Percentiles rank a stretch among this genome's conserved stretches.
These are phyloP conservation scores for Beauveria rudraprayagi DNA, from an alignment of 2,329 filamentous ascomycete species.

Conservation along the genomic window DNA sequence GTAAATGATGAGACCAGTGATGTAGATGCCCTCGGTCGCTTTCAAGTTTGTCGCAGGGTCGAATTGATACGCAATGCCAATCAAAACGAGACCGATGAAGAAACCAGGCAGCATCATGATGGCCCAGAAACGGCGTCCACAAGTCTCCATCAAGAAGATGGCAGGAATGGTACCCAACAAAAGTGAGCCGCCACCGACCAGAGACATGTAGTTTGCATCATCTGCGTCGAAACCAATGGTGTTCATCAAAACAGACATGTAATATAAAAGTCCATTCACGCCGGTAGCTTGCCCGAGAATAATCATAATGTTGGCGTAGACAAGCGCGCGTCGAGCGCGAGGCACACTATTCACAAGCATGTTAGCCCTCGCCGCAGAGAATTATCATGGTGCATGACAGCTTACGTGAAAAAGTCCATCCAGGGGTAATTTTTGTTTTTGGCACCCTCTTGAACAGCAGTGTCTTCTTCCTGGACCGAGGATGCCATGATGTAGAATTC, in stretches of 20 bases:
- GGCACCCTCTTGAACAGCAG: slow-evolving; percentile 40
- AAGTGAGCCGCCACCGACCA: slow-evolving; percentile 61
- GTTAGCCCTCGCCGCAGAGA: background rate
- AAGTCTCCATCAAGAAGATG: slow-evolving; percentile 63
- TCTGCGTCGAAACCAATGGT: slow-evolving; percentile 58
- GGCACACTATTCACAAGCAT: slow-evolving; percentile 33
- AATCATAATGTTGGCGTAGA: slow-evolving; percentile 65
- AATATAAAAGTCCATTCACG: slow-evolving; percentile 64
- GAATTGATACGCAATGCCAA: slow-evolving; percentile 57
- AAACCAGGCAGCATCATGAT: slow-evolving; percentile 64
- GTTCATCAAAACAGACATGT: slow-evolving; percentile 60
- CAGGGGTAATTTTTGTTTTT: slow-evolving; percentile 54
- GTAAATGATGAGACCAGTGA: slow-evolving; percentile 60
- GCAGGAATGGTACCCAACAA: slow-evolving; percentile 61
- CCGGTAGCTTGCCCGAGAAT: slow-evolving; percentile 63
- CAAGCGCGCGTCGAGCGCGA: slow-evolving; percentile 55
- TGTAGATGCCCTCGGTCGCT: slow-evolving; percentile 51
- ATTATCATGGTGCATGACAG: background rate
- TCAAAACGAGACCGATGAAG: slow-evolving; percentile 59
- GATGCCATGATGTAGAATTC: slow-evolving; percentile 67
- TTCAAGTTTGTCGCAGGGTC: slow-evolving; percentile 34
- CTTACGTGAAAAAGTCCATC: slow-evolving; percentile 62
- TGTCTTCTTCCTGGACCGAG: slow-evolving; percentile 50
- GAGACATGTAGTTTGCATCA: slow-evolving; percentile 63
- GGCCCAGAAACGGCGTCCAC: slow-evolving; percentile 67